A percentile compares a stretch with the other conserved stretches of the same genome.
These are phyloP conservation scores for Cotoneaster glaucophyllus DNA, from an alignment of 306 rosid genomes.

Conservation along the genomic window DNA sequence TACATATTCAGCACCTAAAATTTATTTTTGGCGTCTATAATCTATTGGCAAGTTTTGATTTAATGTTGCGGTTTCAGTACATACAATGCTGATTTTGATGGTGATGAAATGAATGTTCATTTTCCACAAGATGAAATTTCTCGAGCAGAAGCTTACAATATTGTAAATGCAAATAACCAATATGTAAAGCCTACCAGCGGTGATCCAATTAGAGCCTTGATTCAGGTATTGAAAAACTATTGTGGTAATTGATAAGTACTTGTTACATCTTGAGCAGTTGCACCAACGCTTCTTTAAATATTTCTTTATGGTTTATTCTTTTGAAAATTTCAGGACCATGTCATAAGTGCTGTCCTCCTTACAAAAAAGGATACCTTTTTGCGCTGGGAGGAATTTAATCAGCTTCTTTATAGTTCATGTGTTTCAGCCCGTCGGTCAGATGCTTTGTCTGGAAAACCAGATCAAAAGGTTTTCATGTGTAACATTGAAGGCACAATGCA, in stretches of 20 bases:
- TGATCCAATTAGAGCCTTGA: conserved; percentile 87
- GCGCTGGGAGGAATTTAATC: conserved; percentile 56
- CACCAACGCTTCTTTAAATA: neutral
- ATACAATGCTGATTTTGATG: conserved; percentile 95
- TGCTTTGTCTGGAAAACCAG: conserved; percentile 39
- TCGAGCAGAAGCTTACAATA: conserved; percentile 91
- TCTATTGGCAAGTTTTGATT: conserved; percentile 3
- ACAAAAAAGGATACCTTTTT: conserved; percentile 83
- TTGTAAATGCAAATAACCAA: conserved; percentile 92
- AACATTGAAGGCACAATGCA: conserved; percentile 54
- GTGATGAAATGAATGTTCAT: conserved; percentile 97
- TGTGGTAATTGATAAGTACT: neutral
- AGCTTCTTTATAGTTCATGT: conserved; percentile 83
- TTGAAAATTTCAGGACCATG: conserved; percentile 65
- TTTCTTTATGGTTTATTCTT: neutral
- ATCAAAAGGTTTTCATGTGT: conserved; percentile 45
- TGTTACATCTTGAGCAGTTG: neutral
- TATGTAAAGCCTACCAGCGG: conserved; percentile 97
- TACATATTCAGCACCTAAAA: neutral
- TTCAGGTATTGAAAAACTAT: conserved; percentile 49
- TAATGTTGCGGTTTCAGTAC: conserved; percentile 45
- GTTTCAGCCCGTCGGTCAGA: conserved; percentile 40
- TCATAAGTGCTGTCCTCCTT: conserved; percentile 88
- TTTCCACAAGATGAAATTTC: conserved; percentile 98
- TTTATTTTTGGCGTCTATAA: neutral